A percentile compares a stretch with the other conserved stretches of the same genome.
Evolutionary conservation across 2,329 filamentous ascomycete genomes (phyloP).

Genomic region (Aspergillus neotritici): DNA sequence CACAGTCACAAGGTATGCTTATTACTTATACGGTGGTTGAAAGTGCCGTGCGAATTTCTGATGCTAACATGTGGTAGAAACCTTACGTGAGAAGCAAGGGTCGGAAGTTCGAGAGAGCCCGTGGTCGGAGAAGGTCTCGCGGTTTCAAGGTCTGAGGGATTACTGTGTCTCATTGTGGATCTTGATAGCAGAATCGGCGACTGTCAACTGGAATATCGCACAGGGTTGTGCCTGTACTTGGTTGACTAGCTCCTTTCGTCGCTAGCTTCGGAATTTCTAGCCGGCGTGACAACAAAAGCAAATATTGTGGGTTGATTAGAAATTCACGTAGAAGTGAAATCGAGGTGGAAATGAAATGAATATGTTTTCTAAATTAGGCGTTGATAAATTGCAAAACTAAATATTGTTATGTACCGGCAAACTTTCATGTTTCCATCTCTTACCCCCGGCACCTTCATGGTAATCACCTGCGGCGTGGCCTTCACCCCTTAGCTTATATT

Average conservation of each 20-base stretch:
- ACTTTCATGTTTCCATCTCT: conserved; percentile 52
- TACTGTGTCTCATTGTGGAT: background rate
- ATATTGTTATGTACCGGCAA: conserved; percentile 27
- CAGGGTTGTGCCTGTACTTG: too few relatives aligned
- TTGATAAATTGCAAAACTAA: background rate
- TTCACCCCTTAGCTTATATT: conserved; percentile 80
- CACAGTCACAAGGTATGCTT: conserved; percentile 86
- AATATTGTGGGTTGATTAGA: conserved; percentile 6
- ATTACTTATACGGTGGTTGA: background rate
- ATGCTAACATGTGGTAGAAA: conserved; percentile 58
- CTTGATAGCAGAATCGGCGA: too few relatives aligned
- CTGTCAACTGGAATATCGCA: too few relatives aligned
- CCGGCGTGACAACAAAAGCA: too few relatives aligned
- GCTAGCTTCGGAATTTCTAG: too few relatives aligned
- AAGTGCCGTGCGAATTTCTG: background rate
- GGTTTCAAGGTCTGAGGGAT: conserved; percentile 97
- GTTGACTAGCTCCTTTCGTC: too few relatives aligned
- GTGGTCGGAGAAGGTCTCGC: conserved; percentile 95
- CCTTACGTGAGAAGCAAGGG: conserved; percentile 97
- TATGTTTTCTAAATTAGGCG: background rate
- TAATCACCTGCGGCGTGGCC: conserved; percentile 81
- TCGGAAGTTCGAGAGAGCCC: conserved; percentile 98
- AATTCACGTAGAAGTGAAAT: conserved; percentile 17
- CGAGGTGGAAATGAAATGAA: conserved; percentile 14
- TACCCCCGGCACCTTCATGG: conserved; percentile 47